phyloP scores from a whole-genome alignment of 495 filamentous ascomycete species.

The Cudoniella acicularis region DNA sequence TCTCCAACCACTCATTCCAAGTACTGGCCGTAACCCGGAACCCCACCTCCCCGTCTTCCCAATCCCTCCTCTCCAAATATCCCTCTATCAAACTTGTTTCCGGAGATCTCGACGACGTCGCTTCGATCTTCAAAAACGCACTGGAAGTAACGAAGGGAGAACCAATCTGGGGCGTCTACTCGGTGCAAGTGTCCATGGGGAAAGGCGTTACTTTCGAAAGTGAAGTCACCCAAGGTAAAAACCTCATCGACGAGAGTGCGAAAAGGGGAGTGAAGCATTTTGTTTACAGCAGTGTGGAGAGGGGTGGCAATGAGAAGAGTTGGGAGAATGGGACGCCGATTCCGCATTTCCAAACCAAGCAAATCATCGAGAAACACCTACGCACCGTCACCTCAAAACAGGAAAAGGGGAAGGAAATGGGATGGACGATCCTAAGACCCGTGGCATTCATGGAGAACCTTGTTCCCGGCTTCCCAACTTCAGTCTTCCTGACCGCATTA shows the following conservation, averaged over 20 bases:
- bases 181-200: constrained; percentile 34
- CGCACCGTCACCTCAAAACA: constrained; percentile 25
- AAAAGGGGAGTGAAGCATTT: constrained; percentile 57
- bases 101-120: constrained; percentile 27
- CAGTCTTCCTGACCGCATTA: constrained; percentile 53
- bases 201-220: constrained; percentile 8
- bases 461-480: constrained; percentile 49
- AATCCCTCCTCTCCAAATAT: constrained; percentile 40
- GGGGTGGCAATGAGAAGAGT: constrained; percentile 53
- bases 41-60: constrained; percentile 44
- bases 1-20: constrained; percentile 35
- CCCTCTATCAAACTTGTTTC: constrained; percentile 21
- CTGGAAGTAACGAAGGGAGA: constrained; percentile 23
- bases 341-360: constrained; percentile 65
- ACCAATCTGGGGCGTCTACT: constrained; percentile 38
- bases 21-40: constrained; percentile 71
- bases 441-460: constrained; percentile 66
- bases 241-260: constrained; percentile 57
- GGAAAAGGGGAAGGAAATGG: constrained; percentile 39
- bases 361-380: constrained; percentile 61
- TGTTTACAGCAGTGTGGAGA: constrained; percentile 66
- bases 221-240: constrained; percentile 60
- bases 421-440: constrained; percentile 59
- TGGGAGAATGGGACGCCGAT: constrained; percentile 45
- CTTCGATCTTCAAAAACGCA: constrained; percentile 37